Conservation (phyloP, 192 early-diverging fungal genomes). For the Umbelopsis sp. region DNA sequence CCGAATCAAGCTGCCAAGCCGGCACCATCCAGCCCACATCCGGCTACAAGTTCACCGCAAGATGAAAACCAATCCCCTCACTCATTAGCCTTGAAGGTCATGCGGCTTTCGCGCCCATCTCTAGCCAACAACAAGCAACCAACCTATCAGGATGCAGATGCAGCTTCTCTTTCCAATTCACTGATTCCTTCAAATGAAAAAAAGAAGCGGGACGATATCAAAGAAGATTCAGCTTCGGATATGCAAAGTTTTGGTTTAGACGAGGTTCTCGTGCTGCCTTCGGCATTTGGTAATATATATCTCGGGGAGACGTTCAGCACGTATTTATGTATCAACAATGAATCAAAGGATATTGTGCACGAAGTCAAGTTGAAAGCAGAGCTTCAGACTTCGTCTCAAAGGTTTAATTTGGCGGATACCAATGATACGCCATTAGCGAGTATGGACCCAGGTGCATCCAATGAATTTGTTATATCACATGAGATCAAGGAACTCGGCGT, state of each 20-base stretch:
- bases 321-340: conserved; percentile 90
- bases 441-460: conserved; percentile 70
- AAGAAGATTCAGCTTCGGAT: conserved; percentile 17
- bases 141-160: conserved; percentile 37
- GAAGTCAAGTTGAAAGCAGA: conserved; percentile 80
- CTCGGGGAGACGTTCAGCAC: conserved; percentile 91
- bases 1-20: conserved; percentile 3
- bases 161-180: conserved; percentile 23
- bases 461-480: conserved; percentile 81
- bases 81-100: conserved; percentile 85
- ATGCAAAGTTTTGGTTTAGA: conserved; percentile 66
- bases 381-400: conserved; percentile 85
- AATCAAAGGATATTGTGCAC: conserved; percentile 63
- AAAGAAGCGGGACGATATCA: background rate
- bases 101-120: conserved; percentile 80
- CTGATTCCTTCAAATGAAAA: conserved; percentile 10
- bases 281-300: conserved; percentile 91
- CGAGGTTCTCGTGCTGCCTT: conserved; percentile 77
- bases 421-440: conserved; percentile 31
- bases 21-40: background rate
- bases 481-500: conserved; percentile 96
- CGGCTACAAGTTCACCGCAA: background rate
- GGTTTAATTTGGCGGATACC: conserved; percentile 76
- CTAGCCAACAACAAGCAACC: conserved; percentile 40
- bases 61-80: conserved; percentile 55